Conservation (phyloP, 345 rosid genomes). For the Populus simonii region DNA sequence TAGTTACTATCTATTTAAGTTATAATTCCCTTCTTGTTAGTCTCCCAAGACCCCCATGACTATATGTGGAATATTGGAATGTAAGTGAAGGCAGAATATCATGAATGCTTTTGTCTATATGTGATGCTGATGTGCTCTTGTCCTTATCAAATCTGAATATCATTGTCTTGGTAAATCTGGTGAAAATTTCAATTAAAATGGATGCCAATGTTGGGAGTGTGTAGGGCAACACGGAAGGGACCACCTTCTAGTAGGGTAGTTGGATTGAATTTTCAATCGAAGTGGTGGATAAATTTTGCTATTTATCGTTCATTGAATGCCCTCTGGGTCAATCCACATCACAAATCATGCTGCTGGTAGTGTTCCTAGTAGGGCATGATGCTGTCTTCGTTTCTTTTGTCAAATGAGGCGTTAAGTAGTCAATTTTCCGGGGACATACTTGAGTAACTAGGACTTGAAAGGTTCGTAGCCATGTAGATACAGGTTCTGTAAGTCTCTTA, state of each 20-base stretch:
- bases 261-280: not conserved
- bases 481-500: not conserved
- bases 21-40: not conserved
- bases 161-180: not conserved
- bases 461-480: not conserved
- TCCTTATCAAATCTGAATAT: not conserved
- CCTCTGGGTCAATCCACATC: not conserved
- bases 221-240: not conserved
- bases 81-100: not conserved
- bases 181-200: conserved; percentile 11
- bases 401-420: not conserved
- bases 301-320: not conserved
- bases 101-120: not conserved
- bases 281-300: no score
- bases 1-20: conserved; percentile 5
- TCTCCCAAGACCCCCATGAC: not conserved
- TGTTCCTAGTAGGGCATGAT: not conserved
- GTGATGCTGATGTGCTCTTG: conserved; percentile 1
- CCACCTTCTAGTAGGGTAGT: conserved; percentile 10
- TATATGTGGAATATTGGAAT: not conserved
- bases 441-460: not conserved
- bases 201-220: not conserved
- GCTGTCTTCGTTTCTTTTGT: not conserved
- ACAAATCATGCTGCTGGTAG: not conserved
- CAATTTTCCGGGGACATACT: not conserved